Percentiles rank a stretch among this genome's conserved stretches.
Evolutionary conservation across 2,329 filamentous ascomycete genomes (phyloP).

Genomic region (Trichoderma gracile): DNA sequence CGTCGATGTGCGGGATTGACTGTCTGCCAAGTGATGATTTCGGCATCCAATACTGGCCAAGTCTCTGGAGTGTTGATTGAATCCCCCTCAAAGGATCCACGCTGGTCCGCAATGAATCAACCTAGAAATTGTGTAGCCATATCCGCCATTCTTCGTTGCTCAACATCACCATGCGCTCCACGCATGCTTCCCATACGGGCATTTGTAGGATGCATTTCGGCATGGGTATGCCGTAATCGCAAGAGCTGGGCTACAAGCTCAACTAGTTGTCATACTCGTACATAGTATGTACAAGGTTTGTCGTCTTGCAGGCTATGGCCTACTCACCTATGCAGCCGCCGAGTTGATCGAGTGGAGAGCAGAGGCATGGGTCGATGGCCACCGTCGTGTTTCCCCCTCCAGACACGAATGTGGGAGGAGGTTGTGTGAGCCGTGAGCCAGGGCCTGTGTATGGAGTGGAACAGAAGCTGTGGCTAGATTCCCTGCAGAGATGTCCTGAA

Average conservation of each 20-base stretch:
- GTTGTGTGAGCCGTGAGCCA: neutral
- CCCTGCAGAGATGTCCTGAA: neutral
- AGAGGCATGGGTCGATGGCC: neutral
- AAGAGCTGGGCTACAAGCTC: neutral
- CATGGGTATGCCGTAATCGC: neutral
- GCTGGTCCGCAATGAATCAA: too few species aligned
- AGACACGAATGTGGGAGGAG: neutral
- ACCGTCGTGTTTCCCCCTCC: neutral
- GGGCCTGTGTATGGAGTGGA: neutral
- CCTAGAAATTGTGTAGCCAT: neutral
- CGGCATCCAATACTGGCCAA: too few species aligned
- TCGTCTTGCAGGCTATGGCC: neutral
- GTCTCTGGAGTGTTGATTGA: too few species aligned
- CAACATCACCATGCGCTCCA: neutral
- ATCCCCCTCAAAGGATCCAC: too few species aligned
- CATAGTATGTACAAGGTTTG: slow-evolving; percentile 2
- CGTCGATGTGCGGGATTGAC: neutral
- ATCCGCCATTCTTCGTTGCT: neutral
- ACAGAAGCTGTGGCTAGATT: neutral
- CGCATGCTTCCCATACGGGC: neutral
- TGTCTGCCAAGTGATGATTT: neutral
- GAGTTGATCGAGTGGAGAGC: slow-evolving; percentile 9
- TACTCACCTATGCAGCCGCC: slow-evolving; percentile 14
- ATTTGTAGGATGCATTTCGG: neutral
- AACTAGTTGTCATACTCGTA: neutral